These are phyloP conservation scores for Eucalyptus regnans DNA, from an alignment of 345 rosid genomes.

Conservation along the genomic window DNA sequence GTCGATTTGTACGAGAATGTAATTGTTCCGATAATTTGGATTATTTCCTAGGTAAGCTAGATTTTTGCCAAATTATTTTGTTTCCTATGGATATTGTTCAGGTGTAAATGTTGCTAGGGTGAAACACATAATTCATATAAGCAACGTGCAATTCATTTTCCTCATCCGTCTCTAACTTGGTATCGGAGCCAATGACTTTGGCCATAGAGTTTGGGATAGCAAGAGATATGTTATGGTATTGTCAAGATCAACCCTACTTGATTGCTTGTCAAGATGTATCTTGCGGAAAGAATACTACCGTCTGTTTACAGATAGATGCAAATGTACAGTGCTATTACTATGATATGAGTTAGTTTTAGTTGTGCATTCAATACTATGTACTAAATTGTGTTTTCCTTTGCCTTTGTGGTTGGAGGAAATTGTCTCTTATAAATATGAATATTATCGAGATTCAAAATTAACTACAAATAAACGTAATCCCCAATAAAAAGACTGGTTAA, in stretches of 20 bases:
- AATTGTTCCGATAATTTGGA: background rate
- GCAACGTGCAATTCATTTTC: background rate
- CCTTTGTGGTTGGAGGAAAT: background rate
- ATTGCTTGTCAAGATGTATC: background rate
- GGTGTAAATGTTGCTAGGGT: background rate
- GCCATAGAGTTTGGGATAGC: background rate
- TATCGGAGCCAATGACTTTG: background rate
- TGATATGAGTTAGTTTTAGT: background rate
- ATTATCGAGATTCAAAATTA: background rate
- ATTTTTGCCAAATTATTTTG: background rate
- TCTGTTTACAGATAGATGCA: background rate
- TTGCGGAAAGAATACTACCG: fast-evolving
- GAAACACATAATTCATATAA: background rate
- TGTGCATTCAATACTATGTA: background rate
- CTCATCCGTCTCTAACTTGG: background rate
- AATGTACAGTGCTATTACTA: background rate
- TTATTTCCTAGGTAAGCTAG: background rate
- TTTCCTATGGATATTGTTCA: background rate
- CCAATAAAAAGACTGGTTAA: background rate
- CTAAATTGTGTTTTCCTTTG: background rate
- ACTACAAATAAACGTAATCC: background rate
- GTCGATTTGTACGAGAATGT: background rate
- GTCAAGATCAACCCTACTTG: background rate
- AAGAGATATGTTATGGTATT: background rate
- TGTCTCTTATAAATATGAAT: background rate